Percentiles rank a stretch among this genome's conserved stretches.
Evolutionary conservation across 2,329 filamentous ascomycete species (phyloP).

Genomic region (Penicillium aurantiogriseum): DNA sequence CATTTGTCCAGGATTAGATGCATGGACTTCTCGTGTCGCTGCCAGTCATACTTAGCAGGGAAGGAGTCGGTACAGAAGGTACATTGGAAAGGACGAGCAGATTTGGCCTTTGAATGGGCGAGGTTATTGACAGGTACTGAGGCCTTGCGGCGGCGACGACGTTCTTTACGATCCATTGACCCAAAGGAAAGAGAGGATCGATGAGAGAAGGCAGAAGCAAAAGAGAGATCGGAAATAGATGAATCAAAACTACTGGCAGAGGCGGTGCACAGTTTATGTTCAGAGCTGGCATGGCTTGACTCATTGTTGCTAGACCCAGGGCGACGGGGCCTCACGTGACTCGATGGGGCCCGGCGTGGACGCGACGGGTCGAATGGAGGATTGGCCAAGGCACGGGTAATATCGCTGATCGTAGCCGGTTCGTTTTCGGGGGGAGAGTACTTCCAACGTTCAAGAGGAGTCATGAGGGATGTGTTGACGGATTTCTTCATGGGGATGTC

Average conservation of each 20-base stretch:
- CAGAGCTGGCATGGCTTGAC: constrained; percentile 54
- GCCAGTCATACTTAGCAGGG: constrained; percentile 59
- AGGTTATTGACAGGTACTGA: constrained; percentile 44
- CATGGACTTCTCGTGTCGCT: constrained; percentile 58
- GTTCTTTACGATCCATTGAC: constrained; percentile 59
- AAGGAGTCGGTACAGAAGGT: constrained; percentile 60
- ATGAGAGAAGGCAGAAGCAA: constrained; percentile 57
- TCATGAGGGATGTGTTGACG: constrained; percentile 53
- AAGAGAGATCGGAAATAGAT: constrained; percentile 56
- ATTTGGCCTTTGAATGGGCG: constrained; percentile 42
- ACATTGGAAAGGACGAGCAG: constrained; percentile 54
- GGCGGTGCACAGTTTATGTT: constrained; percentile 49
- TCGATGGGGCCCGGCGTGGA: constrained; percentile 28
- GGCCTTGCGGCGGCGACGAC: constrained; percentile 54
- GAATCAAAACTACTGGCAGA: constrained; percentile 56
- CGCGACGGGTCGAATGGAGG: constrained; percentile 38
- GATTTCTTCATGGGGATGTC: constrained; percentile 67
- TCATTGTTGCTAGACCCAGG: constrained; percentile 49
- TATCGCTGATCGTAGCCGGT: constrained; percentile 63
- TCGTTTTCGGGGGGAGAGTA: constrained; percentile 68
- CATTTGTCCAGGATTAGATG: constrained; percentile 58
- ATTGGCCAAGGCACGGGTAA: constrained; percentile 58
- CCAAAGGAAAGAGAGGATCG: constrained; percentile 56
- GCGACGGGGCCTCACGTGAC: constrained; percentile 39
- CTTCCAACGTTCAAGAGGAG: constrained; percentile 68